phyloP scores from a whole-genome alignment of 306 rosid species.

The Oemleria cerasiformis region DNA sequence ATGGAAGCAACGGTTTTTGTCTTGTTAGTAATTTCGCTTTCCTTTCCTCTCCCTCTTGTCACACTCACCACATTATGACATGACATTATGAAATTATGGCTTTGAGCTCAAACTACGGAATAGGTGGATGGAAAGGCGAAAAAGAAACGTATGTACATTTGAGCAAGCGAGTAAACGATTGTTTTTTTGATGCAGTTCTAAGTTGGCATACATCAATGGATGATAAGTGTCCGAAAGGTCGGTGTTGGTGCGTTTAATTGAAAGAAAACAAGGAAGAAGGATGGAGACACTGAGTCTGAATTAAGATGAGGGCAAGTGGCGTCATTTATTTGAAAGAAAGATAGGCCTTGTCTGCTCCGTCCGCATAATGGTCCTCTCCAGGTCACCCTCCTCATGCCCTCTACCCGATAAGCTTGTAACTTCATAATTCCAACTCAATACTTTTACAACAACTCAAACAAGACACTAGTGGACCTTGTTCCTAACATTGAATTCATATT shows the following conservation, averaged over 20 bases:
- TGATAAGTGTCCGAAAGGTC: background rate
- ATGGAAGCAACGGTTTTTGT: slow-evolving; percentile 17
- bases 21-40: slow-evolving; percentile 10
- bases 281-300: background rate
- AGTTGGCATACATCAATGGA: no score
- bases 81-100: background rate
- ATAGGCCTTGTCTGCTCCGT: slow-evolving; percentile 13
- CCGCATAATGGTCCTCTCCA: background rate
- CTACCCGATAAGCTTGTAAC: background rate
- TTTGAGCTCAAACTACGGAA: background rate
- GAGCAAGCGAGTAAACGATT: no score
- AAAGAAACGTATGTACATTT: no score
- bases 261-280: background rate
- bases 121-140: background rate
- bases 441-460: background rate
- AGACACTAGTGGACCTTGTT: no score
- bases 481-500: no score
- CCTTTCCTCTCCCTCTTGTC: background rate
- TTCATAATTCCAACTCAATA: background rate
- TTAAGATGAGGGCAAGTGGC: background rate
- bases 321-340: background rate
- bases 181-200: no score
- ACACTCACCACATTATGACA: background rate
- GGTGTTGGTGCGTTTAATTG: background rate
- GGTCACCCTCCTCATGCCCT: background rate